Evolutionary conservation across 163 green algal species (phyloP), one percentile per base, ranked within the genome.

Genomic region (Scenedesmus sp.): DNA sequence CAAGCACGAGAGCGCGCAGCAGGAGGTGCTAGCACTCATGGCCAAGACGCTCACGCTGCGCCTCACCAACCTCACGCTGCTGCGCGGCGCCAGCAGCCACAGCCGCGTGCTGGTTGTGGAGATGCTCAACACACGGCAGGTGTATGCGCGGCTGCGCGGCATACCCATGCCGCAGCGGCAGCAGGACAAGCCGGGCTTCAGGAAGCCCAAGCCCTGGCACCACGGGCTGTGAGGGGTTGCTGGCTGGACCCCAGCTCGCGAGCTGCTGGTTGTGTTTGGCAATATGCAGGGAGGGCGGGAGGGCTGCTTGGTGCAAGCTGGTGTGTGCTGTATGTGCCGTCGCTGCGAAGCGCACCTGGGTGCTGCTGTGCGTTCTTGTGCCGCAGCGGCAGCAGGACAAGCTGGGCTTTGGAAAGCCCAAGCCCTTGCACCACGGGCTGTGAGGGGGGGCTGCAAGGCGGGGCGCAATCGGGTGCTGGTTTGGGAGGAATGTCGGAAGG

Each of bases 21-120:
- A 95, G 84, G 94, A 96, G 88, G 82, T 96, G 34, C 55, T 96
- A 57, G 94, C 96, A 20, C 93, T 96, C 82, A 93, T 97, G 93
- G 88, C 93, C 4, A 90, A 91, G 46, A 87, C 95, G 54, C 90
- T 97, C 52, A 91, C 77, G 23, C 92, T 96, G 76, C 92, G 95
- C 10, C 87, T 96, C 13, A 94, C 73, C 3, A 93, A 97, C 79
- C 90, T 97, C 83, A 93, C 92, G 26, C 87, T 97, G 23, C 82
- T 95, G 74, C 91, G 94, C 7, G 95, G 95, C 23, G 92, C 92
- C 62, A 92, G 87, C 57, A 91, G 90, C 54, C 87, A 93, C 23
- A 92, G 96, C 54, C 95, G 94, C 70, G 81, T 95, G 62, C 88
- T 97, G 83, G 64, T 96, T 55, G 91, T 97, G 10, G 92, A 95